Evolutionary conservation across 495 filamentous ascomycete genomes (phyloP), one percentile per base, ranked within the genome.

Genomic region (Gamarada debralockiae): DNA sequence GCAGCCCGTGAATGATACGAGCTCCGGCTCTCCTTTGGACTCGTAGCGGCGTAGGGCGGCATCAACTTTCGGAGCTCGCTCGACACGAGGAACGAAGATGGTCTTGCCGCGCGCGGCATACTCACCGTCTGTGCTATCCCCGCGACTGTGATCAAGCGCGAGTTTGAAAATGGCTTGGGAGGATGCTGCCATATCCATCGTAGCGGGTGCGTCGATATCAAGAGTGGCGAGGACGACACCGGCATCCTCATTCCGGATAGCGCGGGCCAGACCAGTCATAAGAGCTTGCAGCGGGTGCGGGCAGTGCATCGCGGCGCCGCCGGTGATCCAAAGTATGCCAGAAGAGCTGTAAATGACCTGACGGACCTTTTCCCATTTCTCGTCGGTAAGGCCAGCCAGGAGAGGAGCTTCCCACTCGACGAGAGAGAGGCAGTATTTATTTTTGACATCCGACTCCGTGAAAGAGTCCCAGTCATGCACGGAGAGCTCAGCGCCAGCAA

Each of bases 121-220:
- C n/a, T n/a, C n/a, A n/a, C n/a, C n/a, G n/a, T n/a, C n/a, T n/a
- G n/a, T n/a, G n/a, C n/a, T n/a, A n/a, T n/a, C n/a, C n/a, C n/a
- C n/a, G n/a, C n/a, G n/a, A n/a, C n/a, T 53, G 27, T 17, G 55
- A 48, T 1, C 53, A 29, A 34, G 31, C 31, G 7, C 14, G 31
- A 34, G 14, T 14, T 34, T 34, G 7, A 34, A 34, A 7, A 7
- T 34, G 31, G 31, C 14, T 14, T 7, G 31, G 31, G 14, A 7
- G 7, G 31, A 34, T 34, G 7, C 31, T 34, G 31, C 31, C 31
- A 34, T 34, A 7, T 34, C 31, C 31, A 34, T 34, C 31, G 31
- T 14, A 14, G 31, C 7, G 7, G 31, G 31, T 14, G 31, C 31
- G 7, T 34, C 7, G 14, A 34, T 14, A 14, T 34, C 31, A 14